A percentile compares a stretch with the other conserved stretches of the same genome.
Evolutionary conservation across 2,329 filamentous ascomycete genomes (phyloP).

Genomic region (Colletotrichum paranaense): DNA sequence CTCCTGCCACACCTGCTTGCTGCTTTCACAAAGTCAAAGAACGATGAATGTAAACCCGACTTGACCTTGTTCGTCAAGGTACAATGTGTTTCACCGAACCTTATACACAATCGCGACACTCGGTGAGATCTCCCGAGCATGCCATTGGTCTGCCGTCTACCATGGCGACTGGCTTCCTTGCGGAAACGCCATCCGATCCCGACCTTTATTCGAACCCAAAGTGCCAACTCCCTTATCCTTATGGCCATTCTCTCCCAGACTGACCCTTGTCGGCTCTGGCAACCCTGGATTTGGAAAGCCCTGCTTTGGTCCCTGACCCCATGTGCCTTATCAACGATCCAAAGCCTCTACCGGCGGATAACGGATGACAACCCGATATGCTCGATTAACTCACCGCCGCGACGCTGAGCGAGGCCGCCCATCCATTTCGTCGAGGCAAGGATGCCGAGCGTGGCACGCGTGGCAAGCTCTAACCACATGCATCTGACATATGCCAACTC

Average conservation of each 20-base stretch:
- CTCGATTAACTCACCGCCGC: constrained; percentile 15
- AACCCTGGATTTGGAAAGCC: neutral
- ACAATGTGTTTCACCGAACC: neutral
- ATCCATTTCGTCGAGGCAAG: neutral
- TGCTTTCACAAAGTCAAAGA: neutral
- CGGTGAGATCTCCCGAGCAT: neutral
- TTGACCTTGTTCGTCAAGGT: neutral
- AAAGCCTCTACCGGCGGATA: neutral
- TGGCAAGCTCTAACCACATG: neutral
- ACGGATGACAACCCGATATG: neutral
- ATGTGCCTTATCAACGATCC: constrained; percentile 5
- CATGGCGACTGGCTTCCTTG: neutral
- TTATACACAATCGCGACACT: neutral
- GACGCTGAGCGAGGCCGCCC: constrained; percentile 17
- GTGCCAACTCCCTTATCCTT: neutral
- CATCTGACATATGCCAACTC: neutral
- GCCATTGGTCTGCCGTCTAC: neutral
- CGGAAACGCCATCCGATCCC: constrained; percentile 9
- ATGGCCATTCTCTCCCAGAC: neutral
- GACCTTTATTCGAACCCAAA: neutral
- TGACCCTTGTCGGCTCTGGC: neutral
- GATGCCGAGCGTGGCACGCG: neutral
- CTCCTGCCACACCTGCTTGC: neutral
- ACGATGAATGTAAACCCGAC: neutral
- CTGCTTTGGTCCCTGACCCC: neutral